These are phyloP conservation scores for Scheffersomyces segobiensis DNA, from an alignment of 1,139 yeast genomes.

Conservation along the genomic window DNA sequence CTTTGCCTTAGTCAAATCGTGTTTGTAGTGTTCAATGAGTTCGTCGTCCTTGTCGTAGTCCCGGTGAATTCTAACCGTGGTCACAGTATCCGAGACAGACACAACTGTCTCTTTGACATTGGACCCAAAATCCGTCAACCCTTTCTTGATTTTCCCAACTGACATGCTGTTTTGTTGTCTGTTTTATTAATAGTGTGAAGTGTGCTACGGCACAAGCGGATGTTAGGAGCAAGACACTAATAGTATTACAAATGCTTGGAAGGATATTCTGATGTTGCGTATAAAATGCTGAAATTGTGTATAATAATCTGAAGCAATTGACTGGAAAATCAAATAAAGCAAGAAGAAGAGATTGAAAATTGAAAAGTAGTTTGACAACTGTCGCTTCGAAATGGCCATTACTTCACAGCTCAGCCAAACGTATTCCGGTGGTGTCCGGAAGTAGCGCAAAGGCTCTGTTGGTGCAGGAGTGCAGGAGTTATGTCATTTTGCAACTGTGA, in stretches of 20 bases:
- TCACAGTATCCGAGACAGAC: constrained; percentile 7
- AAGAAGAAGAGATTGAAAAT: not conserved
- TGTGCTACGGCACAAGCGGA: not conserved
- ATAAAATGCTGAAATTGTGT: not conserved
- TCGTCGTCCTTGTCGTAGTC: constrained; percentile 43
- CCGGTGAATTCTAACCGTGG: constrained; percentile 9
- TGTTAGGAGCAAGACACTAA: not conserved
- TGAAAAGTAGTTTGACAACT: no score
- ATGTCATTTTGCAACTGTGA: not conserved
- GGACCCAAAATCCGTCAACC: constrained; percentile 13
- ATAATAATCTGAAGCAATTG: not conserved
- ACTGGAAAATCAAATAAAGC: not conserved
- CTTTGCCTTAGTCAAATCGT: constrained; percentile 41
- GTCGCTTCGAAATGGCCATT: no score
- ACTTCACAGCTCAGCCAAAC: not conserved
- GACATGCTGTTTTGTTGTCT: not conserved
- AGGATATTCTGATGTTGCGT: not conserved
- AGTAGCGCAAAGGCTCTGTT: not conserved
- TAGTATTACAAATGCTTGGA: not conserved
- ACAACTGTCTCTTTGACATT: constrained; percentile 19
- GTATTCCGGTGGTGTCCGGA: not conserved
- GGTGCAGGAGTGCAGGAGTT: not conserved
- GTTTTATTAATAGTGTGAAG: not conserved
- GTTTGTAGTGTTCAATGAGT: constrained; percentile 40
- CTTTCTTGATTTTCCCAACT: constrained; percentile 12